Evolutionary conservation across 352 stramenopile species (phyloP).

Genomic region (Phytopythium boreale): DNA sequence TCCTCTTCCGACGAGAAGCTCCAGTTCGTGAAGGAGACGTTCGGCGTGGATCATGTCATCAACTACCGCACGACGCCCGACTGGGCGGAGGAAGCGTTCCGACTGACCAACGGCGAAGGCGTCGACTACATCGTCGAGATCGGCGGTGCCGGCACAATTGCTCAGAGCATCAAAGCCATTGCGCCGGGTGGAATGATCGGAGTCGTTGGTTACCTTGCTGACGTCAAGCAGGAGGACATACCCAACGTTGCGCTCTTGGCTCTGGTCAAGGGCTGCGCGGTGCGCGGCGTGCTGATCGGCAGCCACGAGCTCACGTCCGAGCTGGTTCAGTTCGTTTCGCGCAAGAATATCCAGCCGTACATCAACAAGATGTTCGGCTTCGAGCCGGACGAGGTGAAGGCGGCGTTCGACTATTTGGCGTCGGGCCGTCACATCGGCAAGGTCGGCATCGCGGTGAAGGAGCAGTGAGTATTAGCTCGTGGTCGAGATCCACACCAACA

Average conservation of each 20-base stretch:
- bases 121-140: slow-evolving; percentile 34
- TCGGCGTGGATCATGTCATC: slow-evolving; percentile 26
- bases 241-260: slow-evolving; percentile 21
- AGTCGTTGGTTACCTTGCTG: slow-evolving; percentile 23
- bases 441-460: slow-evolving; percentile 20
- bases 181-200: slow-evolving; percentile 24
- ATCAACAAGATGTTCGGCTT: slow-evolving; percentile 29
- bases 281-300: slow-evolving; percentile 20
- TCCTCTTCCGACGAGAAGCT: slow-evolving; percentile 21
- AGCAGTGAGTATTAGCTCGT: too few species aligned
- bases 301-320: slow-evolving; percentile 21
- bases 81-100: slow-evolving; percentile 22
- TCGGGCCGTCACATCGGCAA: slow-evolving; percentile 22
- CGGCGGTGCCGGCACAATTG: slow-evolving; percentile 29
- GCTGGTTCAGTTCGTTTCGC: slow-evolving; percentile 20
- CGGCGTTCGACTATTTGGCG: slow-evolving; percentile 23
- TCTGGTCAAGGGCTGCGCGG: slow-evolving; percentile 17
- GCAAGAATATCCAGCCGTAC: slow-evolving; percentile 20
- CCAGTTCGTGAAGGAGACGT: slow-evolving; percentile 25
- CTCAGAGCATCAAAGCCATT: slow-evolving; percentile 27
- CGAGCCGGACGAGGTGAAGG: slow-evolving; percentile 14
- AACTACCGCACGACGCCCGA: slow-evolving; percentile 31
- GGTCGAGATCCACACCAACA: too few species aligned
- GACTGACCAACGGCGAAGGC: slow-evolving; percentile 19
- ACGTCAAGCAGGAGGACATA: slow-evolving; percentile 29